phyloP scores from a whole-genome alignment of 2,329 filamentous ascomycete species.

The Falciphora oryzae region DNA sequence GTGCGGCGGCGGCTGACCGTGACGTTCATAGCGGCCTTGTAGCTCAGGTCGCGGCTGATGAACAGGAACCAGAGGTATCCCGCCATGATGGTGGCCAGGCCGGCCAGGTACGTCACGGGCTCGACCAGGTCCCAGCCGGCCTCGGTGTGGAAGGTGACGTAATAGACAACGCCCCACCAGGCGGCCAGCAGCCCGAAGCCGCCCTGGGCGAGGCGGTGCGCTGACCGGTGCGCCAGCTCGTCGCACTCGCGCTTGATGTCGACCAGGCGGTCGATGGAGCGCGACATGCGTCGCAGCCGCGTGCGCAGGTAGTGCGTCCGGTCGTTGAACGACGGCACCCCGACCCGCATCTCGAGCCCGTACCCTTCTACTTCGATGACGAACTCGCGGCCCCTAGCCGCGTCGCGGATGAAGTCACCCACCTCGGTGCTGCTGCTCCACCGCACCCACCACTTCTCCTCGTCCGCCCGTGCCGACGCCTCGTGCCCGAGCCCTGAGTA shows the following conservation, averaged over 20 bases:
- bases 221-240: slow-evolving; percentile 65
- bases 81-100: slow-evolving; percentile 78
- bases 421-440: slow-evolving; percentile 89
- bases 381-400: slow-evolving; percentile 78
- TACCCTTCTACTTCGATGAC: slow-evolving; percentile 73
- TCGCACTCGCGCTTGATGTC: slow-evolving; percentile 80
- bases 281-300: slow-evolving; percentile 65
- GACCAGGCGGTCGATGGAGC: slow-evolving; percentile 61
- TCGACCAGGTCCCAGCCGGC: slow-evolving; percentile 89
- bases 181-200: slow-evolving; percentile 67
- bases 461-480: slow-evolving; percentile 28
- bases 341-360: slow-evolving; percentile 61
- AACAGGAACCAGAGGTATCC: slow-evolving; percentile 94
- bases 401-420: slow-evolving; percentile 89
- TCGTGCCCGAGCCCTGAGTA: slow-evolving; percentile 68
- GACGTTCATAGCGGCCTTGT: slow-evolving; percentile 79
- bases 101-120: slow-evolving; percentile 82
- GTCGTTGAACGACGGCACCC: slow-evolving; percentile 82
- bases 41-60: slow-evolving; percentile 83
- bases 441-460: slow-evolving; percentile 65
- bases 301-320: slow-evolving; percentile 84
- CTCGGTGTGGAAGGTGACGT: slow-evolving; percentile 64
- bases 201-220: slow-evolving; percentile 71
- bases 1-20: slow-evolving; percentile 75
- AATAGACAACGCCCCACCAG: slow-evolving; percentile 83